Base-by-base conservation (phyloP, 805 yeast genomes). In the Teunomyces lycoperdinae region DNA sequence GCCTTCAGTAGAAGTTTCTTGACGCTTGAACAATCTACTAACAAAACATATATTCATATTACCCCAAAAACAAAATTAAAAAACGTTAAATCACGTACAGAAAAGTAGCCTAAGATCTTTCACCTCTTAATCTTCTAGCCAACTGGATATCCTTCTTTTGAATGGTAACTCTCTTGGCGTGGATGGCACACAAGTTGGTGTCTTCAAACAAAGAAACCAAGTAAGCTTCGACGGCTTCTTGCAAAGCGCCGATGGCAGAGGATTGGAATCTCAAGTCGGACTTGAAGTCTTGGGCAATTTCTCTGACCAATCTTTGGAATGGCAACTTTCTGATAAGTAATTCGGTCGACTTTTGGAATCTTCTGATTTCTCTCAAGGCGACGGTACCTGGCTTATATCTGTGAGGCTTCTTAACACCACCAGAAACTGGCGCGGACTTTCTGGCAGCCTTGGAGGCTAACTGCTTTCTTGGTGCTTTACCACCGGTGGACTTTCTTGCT, bases 371-470 rank as follows among this genome's bases (percentile, higher is more conserved):
- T 70, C 76, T 70, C 66, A 71, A 71, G 55, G 76, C 76, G 50
- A 71, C 76, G 62, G 76, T 71, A 71, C 76, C 76, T 55, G 76
- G 76, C 71, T 71, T 71, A 67, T 71, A 71, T 71, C 76, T 71
- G 74, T 71, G 76, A 43, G 76, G 76, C 65, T 71, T 71, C 69
- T 71, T 71, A 57, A 71, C 76, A 67, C 76, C 76, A 50, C 76
- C 76, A 48, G 73, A 62, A 48, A 71, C 67, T 61, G 76, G 76
- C 50, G 76, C 76, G 44, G 76, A 71, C 62, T 71, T 71, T 69
- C 76, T 70, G 55, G 76, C 76, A 53, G 76, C 76, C 67, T 71
- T 71, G 52, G 76, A 71, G 57, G 76, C 76, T 61, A 71, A 70
- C 62, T 71, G 76, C 64, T 71, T 71, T 71, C 76, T 71, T 59